Evolutionary conservation across 371 early-diverging fungal genomes (phyloP), one percentile per base, ranked within the genome.

Genomic region (Mucor piriformis): DNA sequence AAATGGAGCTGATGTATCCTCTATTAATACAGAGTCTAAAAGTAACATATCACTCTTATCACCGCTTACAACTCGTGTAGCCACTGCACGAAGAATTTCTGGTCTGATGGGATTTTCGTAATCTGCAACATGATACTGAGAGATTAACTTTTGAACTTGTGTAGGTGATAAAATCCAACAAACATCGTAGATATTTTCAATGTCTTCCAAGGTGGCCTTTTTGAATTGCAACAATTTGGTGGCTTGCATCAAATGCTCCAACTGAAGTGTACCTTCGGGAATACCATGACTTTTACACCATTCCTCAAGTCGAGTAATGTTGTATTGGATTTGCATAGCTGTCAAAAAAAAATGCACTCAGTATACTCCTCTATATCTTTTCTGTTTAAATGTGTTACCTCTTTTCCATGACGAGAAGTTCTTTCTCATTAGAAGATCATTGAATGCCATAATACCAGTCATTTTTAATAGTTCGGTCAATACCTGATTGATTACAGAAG

Each of bases 311-410:
- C 96, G 87, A 6, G 94, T 91, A 32, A 96, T 88, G 66, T 98
- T 98, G 81, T 95, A 96, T 74, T 97, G 97, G 65, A 98, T 95
- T 85, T 98, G 97, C 90, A 97, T 96, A 12, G 75, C 79, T 78
- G 46, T 2, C n/a, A n/a, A 48, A 49, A 16, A 18, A 20, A 13
- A 15, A 51, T 6, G 6, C 2, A 16, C 77, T 46, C 83, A 54
- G 83, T 82, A 57, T 79, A 81, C 58, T 82, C 16, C 13, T 10
- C 81, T 54, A 81, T 73, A 3, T 77, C 79, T 20, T 73, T 72
- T 5, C 76, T 71, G 20, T 78, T 18, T 20, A 21, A 80, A 7
- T 20, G 0, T 3, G 42, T 57, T 73, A 79, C 89, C 91, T 64
- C 94, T 85, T 64, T 92, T 92, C 92, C 94, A 92, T 15, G 92